Evolutionary conservation across 2,329 filamentous ascomycete genomes (phyloP).

Genomic region (Aureobasidium sp.): DNA sequence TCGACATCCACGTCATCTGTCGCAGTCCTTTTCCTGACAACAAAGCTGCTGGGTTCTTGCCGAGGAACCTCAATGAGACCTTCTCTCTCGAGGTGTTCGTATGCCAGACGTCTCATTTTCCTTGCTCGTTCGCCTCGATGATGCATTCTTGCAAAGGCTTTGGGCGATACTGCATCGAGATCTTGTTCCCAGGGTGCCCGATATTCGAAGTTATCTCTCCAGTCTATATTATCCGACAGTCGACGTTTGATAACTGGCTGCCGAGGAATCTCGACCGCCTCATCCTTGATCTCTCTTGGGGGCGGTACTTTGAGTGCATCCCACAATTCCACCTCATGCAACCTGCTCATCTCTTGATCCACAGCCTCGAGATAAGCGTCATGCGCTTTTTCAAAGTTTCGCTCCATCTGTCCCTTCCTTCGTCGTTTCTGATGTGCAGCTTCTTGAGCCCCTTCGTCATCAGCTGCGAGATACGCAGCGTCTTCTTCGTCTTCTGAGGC

Average conservation of each 20-base stretch:
- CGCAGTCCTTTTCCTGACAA: not conserved
- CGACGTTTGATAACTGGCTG: constrained; percentile 29
- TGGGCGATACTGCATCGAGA: not conserved
- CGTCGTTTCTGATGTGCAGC: constrained; percentile 14
- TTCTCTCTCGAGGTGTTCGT: not conserved
- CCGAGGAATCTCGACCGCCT: constrained; percentile 19
- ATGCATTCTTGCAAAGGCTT: constrained; percentile 20
- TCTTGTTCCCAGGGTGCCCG: constrained; percentile 44
- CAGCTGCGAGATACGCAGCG: not conserved
- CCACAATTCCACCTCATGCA: constrained; percentile 43
- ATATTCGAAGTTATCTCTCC: constrained; percentile 43
- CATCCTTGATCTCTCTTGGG: constrained; percentile 21
- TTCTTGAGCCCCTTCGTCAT: constrained; percentile 6
- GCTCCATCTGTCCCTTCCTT: not conserved
- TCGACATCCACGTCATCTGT: not conserved
- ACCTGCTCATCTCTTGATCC: constrained; percentile 39
- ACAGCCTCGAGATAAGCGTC: constrained; percentile 41
- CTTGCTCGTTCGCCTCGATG: constrained; percentile 14
- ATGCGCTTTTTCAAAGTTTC: constrained; percentile 25
- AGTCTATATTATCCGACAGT: constrained; percentile 32
- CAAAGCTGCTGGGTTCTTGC: not conserved
- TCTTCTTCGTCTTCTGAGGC: not conserved
- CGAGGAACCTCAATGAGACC: not conserved
- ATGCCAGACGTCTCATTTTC: constrained; percentile 17
- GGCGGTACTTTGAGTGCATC: constrained; percentile 33